Base-by-base conservation (phyloP, 768 basidiomycete species). In the Trametes coccinea region DNA sequence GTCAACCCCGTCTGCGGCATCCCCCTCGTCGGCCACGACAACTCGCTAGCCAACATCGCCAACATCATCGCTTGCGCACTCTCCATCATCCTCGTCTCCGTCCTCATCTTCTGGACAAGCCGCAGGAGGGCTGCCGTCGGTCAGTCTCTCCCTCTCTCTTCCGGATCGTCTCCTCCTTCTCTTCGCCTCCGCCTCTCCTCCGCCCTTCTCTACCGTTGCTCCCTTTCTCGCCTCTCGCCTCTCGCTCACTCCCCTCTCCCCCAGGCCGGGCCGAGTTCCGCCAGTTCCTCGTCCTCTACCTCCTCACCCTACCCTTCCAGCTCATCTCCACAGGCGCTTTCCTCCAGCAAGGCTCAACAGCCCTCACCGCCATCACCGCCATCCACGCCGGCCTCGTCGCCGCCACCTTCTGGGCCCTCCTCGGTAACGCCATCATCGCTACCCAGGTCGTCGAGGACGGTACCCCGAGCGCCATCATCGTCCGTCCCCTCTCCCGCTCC, bases 391-490 rank as follows among this genome's bases (percentile, higher is more conserved):
- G 87, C 3, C 63, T 87, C 16, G 84, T 95, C 46, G 87, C 85
- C 3, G 82, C 88, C 3, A 75, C 93, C 4, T 95, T 94, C 71
- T 94, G 93, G 90, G 69, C 82, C 6, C 76, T 93, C 64, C 77
- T 92, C 54, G 91, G 81, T 34, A 93, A 91, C 73, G 90, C 81
- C 8, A 75, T 93, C 61, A 82, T 94, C 22, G 86, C 88, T 39
- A 91, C 89, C n/a, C 96, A 98, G 74, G 71, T 95, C 51, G 90
- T 98, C 56, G 96, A 98, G 72, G 96, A 92, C 69, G 96, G 94
- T 5, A 92, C 92, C 0, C 76, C 87, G 37, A 83, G 83, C 66
- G 84, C 51, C 22, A 57, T 29, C 30, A 33, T 49, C 53, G 53
- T 58, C 29, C 40, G 47, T 59, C 53, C 41, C 16, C 33, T 48